These are phyloP conservation scores for Coemansia sp. DNA, from an alignment of 192 early-diverging fungal genomes.

Conservation along the genomic window DNA sequence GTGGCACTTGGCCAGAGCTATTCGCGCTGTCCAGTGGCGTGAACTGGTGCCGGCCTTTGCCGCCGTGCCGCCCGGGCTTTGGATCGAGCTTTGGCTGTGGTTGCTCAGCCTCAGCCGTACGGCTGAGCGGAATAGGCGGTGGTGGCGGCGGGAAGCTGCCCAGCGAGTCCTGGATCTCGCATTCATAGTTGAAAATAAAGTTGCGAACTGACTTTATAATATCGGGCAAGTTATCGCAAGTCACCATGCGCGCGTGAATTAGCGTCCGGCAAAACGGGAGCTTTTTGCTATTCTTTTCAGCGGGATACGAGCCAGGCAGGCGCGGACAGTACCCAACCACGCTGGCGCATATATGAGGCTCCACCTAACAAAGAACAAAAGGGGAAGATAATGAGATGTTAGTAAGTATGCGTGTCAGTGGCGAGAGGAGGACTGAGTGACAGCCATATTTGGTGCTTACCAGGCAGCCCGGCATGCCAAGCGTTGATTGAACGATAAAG, in stretches of 20 bases:
- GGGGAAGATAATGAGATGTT: background rate
- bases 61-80: slow-evolving; percentile 9
- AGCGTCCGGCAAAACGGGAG: slow-evolving; percentile 57
- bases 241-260: slow-evolving; percentile 50
- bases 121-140: slow-evolving; percentile 39
- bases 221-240: slow-evolving; percentile 27
- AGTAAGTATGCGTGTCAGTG: background rate
- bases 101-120: background rate
- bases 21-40: slow-evolving; percentile 23
- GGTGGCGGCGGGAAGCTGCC: slow-evolving; percentile 53
- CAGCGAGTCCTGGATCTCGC: slow-evolving; percentile 46
- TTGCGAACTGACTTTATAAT: slow-evolving; percentile 53
- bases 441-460: slow-evolving; percentile 23
- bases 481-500: slow-evolving; percentile 34
- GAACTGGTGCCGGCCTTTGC: background rate
- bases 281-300: slow-evolving; percentile 40
- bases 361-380: slow-evolving; percentile 26
- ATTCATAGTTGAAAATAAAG: slow-evolving; percentile 56
- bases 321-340: slow-evolving; percentile 54
- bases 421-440: background rate
- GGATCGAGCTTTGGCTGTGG: background rate
- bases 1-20: slow-evolving; percentile 22
- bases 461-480: slow-evolving; percentile 33
- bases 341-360: slow-evolving; percentile 54
- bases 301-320: slow-evolving; percentile 40